Percentiles rank a stretch among this genome's conserved stretches.
Conservation (phyloP, 2,329 filamentous ascomycete species). For the Ascosphaera acerosa region DNA sequence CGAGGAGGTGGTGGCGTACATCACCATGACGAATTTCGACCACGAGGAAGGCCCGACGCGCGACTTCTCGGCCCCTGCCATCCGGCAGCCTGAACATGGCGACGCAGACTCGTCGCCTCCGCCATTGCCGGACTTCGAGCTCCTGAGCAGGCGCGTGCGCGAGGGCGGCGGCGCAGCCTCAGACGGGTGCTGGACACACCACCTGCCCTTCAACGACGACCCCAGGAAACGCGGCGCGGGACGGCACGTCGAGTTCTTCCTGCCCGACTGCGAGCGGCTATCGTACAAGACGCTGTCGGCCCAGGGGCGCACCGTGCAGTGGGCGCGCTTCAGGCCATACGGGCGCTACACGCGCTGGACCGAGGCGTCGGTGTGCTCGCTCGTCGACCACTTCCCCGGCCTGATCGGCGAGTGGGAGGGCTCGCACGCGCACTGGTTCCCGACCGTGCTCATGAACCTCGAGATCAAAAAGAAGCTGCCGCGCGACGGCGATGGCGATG, state of each 20-base stretch:
- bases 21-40: constrained; percentile 36
- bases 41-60: constrained; percentile 30
- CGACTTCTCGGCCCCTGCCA: constrained; percentile 21
- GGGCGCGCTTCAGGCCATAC: constrained; percentile 33
- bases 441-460: constrained; percentile 47
- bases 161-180: constrained; percentile 14
- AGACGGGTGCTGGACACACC: constrained; percentile 20
- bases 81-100: constrained; percentile 12
- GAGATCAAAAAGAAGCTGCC: constrained; percentile 54
- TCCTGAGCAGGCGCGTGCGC: constrained; percentile 17
- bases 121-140: constrained; percentile 1
- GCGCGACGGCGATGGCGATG: constrained; percentile 33
- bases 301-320: constrained; percentile 30
- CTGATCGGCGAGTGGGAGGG: constrained; percentile 24
- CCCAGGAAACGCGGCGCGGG: constrained; percentile 23
- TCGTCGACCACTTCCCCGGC: constrained; percentile 44
- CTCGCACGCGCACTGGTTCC: constrained; percentile 37
- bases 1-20: constrained; percentile 37
- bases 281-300: constrained; percentile 9
- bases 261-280: constrained; percentile 20
- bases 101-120: constrained; percentile 5
- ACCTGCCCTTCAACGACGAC: constrained; percentile 10
- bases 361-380: constrained; percentile 35
- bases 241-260: constrained; percentile 26
- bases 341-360: constrained; percentile 28